Evolutionary conservation across 2,329 filamentous ascomycete species (phyloP).

Genomic region (Exutisphaerella laricina): DNA sequence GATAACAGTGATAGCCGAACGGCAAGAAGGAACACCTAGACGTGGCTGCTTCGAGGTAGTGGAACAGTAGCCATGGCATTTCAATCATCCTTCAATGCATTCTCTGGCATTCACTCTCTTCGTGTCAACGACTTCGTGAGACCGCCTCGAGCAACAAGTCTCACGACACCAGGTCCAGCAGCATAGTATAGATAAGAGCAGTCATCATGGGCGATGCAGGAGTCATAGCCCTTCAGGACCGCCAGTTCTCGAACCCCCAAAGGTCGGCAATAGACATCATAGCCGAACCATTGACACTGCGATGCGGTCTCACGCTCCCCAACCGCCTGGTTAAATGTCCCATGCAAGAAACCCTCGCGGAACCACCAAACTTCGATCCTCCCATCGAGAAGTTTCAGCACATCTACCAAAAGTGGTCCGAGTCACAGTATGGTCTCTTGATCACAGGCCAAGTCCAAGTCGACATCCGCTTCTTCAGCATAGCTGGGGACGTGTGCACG

Average conservation of each 20-base stretch:
- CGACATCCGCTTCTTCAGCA: conserved; percentile 39
- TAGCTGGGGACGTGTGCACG: conserved; percentile 30
- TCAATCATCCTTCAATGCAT: not conserved
- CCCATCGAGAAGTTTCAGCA: conserved; percentile 41
- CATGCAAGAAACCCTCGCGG: conserved; percentile 39
- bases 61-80: not conserved
- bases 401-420: conserved; percentile 50
- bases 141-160: not conserved
- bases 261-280: conserved; percentile 18
- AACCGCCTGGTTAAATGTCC: conserved; percentile 43
- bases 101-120: not conserved
- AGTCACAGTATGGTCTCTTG: conserved; percentile 39
- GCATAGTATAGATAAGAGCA: not conserved
- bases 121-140: too few species aligned
- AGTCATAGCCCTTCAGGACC: not conserved
- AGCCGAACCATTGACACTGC: conserved; percentile 22
- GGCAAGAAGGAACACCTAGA: not conserved
- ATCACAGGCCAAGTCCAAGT: conserved; percentile 44
- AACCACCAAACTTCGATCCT: conserved; percentile 32
- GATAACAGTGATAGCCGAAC: not conserved
- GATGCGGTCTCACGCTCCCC: conserved; percentile 30
- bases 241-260: not conserved
- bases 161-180: not conserved
- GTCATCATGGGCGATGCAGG: conserved; percentile 12
- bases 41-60: not conserved